Percentiles rank a stretch among this genome's conserved stretches.
Evolutionary conservation across 768 basidiomycete species (phyloP).

Genomic region (Phlebiopsis gigantea): DNA sequence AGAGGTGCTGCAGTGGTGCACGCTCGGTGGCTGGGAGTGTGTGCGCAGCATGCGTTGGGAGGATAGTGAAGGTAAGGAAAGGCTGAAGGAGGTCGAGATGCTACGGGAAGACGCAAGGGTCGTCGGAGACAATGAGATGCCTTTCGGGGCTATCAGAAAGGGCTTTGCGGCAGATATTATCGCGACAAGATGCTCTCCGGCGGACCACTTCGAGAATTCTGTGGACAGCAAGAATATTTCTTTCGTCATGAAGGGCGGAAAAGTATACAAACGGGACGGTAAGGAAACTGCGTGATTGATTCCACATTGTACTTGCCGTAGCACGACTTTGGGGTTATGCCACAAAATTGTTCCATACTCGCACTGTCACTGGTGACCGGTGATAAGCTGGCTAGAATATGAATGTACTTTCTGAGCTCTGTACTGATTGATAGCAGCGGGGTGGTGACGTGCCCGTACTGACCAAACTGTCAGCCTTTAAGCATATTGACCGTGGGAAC

Average conservation of each 20-base stretch:
- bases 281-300: conserved; percentile 10
- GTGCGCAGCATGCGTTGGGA: conserved; percentile 46
- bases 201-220: conserved; percentile 37
- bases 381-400: no score
- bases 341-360: no score
- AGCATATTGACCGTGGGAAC: no score
- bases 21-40: conserved; percentile 54
- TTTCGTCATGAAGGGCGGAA: conserved; percentile 59
- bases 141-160: conserved; percentile 46
- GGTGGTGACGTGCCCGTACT: no score
- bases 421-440: no score
- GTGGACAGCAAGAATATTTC: conserved; percentile 40
- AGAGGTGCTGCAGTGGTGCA: conserved; percentile 52
- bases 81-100: conserved; percentile 24
- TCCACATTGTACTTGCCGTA: no score
- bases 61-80: conserved; percentile 21
- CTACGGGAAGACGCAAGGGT: conserved; percentile 22
- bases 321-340: no score
- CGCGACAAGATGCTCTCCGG: conserved; percentile 32
- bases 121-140: conserved; percentile 44
- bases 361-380: no score
- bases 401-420: no score
- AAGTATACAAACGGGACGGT: conserved; percentile 38
- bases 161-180: conserved; percentile 55
- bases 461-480: no score